Base-by-base conservation (phyloP, 2,329 filamentous ascomycete genomes). In the Xylariaceae sp. region DNA sequence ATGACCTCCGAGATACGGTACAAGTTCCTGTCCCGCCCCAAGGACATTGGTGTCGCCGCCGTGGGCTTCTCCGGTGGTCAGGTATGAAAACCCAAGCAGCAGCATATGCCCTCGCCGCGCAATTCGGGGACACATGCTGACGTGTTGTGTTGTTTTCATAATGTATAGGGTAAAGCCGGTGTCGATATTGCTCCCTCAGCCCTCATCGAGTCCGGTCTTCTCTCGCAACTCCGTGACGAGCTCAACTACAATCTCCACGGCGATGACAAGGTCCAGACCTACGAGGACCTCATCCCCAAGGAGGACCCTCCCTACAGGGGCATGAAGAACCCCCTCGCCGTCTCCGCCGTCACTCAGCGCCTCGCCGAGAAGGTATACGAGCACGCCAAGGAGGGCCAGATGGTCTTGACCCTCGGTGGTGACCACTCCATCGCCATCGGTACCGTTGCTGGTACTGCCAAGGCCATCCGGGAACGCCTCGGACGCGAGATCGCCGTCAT, bases 401-500 rank as follows among this genome's bases (percentile, higher is more conserved):
- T 96, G 73, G 92, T 96, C 1, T 82, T 99, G 58, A 99, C 94
- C 0, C 85, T 99, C 8, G 94, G 94, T 58, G 94, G 94, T 56
- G 94, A 99, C 77, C 94, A 99, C 80, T 92, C 88, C 65, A 95
- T 99, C 72, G 94, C 94, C 64, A 95, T 99, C 68, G 94, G 94
- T 64, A 96, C 91, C 52, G 86, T 99, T 67, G 88, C 88, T 34
- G 94, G 94, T 47, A 90, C 88, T 1, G 90, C 92, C 41, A 90
- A 88, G 77, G 94, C 93, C 0, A 87, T 90, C 47, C 85, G 90
- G 60, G 92, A 99, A 80, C 80, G 93, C 15, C 78, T 96, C 60
- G 85, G 80, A 51, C 82, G 88, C 58, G 93, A 97, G 69, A 87
- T 97, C 64, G 94, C 92, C 10, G 90, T 99, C 59, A 95, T 99